Evolutionary conservation across 2,329 filamentous ascomycete genomes (phyloP).

Genomic region (Colletotrichum cereale): DNA sequence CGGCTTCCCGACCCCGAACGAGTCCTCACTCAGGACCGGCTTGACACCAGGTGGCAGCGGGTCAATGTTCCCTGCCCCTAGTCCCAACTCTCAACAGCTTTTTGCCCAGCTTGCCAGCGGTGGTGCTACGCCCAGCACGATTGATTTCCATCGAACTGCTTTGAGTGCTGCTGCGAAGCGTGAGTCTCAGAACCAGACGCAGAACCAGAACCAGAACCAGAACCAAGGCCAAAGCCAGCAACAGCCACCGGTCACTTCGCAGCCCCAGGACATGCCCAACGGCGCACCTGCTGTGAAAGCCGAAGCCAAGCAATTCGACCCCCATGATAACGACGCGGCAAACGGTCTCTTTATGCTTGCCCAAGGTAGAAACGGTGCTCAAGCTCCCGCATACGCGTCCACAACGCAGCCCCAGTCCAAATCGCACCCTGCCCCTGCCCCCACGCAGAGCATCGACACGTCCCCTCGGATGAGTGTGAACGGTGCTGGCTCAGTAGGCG

Average conservation of each 20-base stretch:
- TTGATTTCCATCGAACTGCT: slow-evolving; percentile 96
- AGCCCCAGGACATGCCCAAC: slow-evolving; percentile 52
- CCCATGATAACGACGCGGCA: slow-evolving; percentile 94
- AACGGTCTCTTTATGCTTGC: slow-evolving; percentile 95
- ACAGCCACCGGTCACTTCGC: slow-evolving; percentile 43
- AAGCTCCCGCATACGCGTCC: slow-evolving; percentile 61
- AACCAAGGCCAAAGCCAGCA: slow-evolving; percentile 44
- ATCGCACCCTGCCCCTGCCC: slow-evolving; percentile 59
- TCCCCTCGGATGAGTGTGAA: slow-evolving; percentile 67
- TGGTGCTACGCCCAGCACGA: slow-evolving; percentile 87
- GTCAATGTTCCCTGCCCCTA: slow-evolving; percentile 96
- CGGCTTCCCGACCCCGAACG: slow-evolving; percentile 94
- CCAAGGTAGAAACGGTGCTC: slow-evolving; percentile 74
- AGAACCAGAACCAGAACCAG: slow-evolving; percentile 55
- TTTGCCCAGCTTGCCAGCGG: slow-evolving; percentile 84
- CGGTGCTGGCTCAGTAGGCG: slow-evolving; percentile 55
- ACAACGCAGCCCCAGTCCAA: slow-evolving; percentile 61
- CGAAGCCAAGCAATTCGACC: slow-evolving; percentile 75
- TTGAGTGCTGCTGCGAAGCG: slow-evolving; percentile 80
- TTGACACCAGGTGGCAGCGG: slow-evolving; percentile 94
- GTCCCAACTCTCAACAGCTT: slow-evolving; percentile 82
- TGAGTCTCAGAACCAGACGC: slow-evolving; percentile 60
- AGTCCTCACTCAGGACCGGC: slow-evolving; percentile 91
- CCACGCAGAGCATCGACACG: slow-evolving; percentile 53
- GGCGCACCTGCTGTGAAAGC: slow-evolving; percentile 56